Conservation (phyloP, 2,329 filamentous ascomycete genomes). For the Rhynchosporium secalis region DNA sequence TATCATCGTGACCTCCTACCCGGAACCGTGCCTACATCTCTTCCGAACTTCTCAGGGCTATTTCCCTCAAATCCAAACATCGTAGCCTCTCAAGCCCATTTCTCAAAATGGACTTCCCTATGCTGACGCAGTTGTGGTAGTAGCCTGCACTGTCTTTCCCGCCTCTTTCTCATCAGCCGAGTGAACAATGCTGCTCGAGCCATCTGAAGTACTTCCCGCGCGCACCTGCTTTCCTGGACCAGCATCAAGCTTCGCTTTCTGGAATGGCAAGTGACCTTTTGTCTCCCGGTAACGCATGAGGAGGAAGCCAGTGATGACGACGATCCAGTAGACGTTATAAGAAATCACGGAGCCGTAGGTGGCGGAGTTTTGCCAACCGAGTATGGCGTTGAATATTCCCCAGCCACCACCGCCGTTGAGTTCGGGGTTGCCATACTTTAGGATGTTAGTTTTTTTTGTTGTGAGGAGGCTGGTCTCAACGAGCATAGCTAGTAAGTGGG, state of each 20-base stretch:
- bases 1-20: no score
- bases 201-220: neutral
- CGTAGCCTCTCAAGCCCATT: neutral
- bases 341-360: conserved; percentile 85
- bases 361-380: conserved; percentile 87
- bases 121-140: conserved; percentile 20
- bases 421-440: conserved; percentile 74
- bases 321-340: conserved; percentile 87
- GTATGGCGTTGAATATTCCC: conserved; percentile 83
- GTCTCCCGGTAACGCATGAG: conserved; percentile 67
- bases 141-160: conserved; percentile 9
- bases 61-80: neutral
- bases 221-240: neutral
- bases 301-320: conserved; percentile 64
- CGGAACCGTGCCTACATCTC: no score
- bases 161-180: conserved; percentile 19
- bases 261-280: conserved; percentile 48
- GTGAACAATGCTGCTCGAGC: conserved; percentile 13
- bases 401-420: conserved; percentile 74
- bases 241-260: conserved; percentile 21
- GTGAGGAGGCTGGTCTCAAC: no score
- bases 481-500: neutral
- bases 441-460: conserved; percentile 12
- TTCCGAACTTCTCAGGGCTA: neutral
- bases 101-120: neutral